These are phyloP conservation scores for Sporisorium graminicola DNA, from an alignment of 1,284 basidiomycete species.

Conservation along the genomic window DNA sequence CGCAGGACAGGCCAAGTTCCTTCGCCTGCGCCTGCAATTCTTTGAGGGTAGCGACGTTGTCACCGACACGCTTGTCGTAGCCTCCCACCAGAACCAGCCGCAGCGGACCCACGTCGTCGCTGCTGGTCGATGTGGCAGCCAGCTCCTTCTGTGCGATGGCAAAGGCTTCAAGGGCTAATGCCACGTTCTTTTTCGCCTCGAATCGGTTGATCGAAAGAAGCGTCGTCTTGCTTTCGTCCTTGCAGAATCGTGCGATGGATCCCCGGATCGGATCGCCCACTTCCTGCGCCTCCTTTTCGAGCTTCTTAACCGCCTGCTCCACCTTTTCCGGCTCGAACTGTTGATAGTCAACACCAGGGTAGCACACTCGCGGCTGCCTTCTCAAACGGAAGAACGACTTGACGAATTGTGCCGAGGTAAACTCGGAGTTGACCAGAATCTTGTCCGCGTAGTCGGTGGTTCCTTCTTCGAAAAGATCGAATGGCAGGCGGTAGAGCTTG, in stretches of 20 bases:
- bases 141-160: conserved; percentile 70
- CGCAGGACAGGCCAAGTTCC: conserved; percentile 71
- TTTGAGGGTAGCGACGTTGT: conserved; percentile 77
- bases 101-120: conserved; percentile 22
- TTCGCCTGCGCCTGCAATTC: conserved; percentile 56
- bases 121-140: conserved; percentile 22
- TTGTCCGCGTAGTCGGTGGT: conserved; percentile 91
- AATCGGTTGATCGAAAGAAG: conserved; percentile 93
- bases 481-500: conserved; percentile 80
- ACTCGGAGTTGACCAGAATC: conserved; percentile 91
- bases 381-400: conserved; percentile 80
- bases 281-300: conserved; percentile 72
- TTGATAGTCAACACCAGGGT: conserved; percentile 81
- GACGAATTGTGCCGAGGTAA: conserved; percentile 78
- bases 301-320: conserved; percentile 31
- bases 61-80: conserved; percentile 79
- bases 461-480: conserved; percentile 89
- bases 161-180: conserved; percentile 85
- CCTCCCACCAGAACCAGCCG: conserved; percentile 74
- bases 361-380: conserved; percentile 80
- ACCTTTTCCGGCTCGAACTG: conserved; percentile 40
- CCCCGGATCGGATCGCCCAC: conserved; percentile 29
- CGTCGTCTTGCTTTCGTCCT: conserved; percentile 74
- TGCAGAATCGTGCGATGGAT: conserved; percentile 28
- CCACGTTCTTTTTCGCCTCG: conserved; percentile 92